Base-by-base conservation (phyloP, 2,329 filamentous ascomycete species). In the Beauveria pseudobassiana region DNA sequence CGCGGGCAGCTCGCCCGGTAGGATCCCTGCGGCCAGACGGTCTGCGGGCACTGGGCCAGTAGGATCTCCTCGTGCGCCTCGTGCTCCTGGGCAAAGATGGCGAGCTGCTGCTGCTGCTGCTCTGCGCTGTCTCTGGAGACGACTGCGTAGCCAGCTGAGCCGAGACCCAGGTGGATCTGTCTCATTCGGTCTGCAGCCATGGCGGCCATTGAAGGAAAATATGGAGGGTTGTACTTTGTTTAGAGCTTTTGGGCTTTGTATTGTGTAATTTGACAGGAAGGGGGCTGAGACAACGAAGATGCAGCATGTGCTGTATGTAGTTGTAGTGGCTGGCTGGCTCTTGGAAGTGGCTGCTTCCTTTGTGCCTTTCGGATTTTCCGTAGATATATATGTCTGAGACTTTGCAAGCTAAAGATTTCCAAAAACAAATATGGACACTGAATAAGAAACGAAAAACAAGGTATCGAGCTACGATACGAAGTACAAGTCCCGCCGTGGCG, bases 21-120 rank as follows among this genome's bases (percentile, higher is more conserved):
- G 12, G 69, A 72, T 3, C 62, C 66, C 24, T 69, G 48, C 10
- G 65, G 68, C 75, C 74, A 74, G 7, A 71, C 43, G 3, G 67
- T 59, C 18, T 61, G 66, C 3, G 68, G 66, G 34, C 71, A 73
- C 1, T 65, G 12, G 0, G 61, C 51, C 5, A 71, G 59, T 7
- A 73, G 59, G 0, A 22, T 63, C 0, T 64, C 64, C 10, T 67
- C 54, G 2, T 67, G 48, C 1, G 34, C 62, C 8, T 64, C 65
- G 9, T 71, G 65, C 7, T 72, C 65, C 28, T 48, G 43, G 0
- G 55, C 34, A n/a, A 67, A 68, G 9, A 28, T 40, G 18, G 45
- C 51, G 20, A 42, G 34, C 30, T 42, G 30, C 8, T 46, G 43
- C 43, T 46, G 22, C 14, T 28, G 24, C 26, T 50, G 48, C 16